These are phyloP conservation scores for Pichia rugopelliculosa DNA, from an alignment of 805 yeast genomes.

Conservation along the genomic window DNA sequence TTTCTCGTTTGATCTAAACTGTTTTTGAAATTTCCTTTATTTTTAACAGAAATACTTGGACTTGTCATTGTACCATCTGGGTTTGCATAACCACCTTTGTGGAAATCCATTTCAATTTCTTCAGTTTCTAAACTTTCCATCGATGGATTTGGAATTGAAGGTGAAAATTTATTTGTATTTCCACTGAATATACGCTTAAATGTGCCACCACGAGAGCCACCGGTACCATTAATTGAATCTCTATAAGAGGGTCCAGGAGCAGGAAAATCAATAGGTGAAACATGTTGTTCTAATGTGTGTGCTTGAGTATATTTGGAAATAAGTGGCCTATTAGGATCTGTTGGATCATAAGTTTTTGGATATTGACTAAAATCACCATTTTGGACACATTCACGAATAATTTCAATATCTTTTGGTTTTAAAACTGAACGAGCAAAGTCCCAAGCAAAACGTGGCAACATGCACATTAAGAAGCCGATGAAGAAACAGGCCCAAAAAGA, in stretches of 20 bases:
- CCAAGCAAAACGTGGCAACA: slow-evolving; percentile 59
- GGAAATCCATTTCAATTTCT: slow-evolving; percentile 42
- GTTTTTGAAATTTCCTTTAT: slow-evolving; percentile 3
- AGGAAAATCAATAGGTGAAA: slow-evolving; percentile 12
- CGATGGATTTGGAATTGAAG: slow-evolving; percentile 30
- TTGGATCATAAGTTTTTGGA: slow-evolving; percentile 68
- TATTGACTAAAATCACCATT: slow-evolving; percentile 62
- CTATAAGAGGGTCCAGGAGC: slow-evolving; percentile 20
- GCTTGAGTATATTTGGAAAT: slow-evolving; percentile 39
- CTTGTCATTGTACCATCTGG: slow-evolving; percentile 28
- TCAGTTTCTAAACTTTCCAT: slow-evolving; percentile 36
- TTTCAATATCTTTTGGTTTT: slow-evolving; percentile 62
- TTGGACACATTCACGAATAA: slow-evolving; percentile 61
- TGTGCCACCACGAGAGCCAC: slow-evolving; percentile 31
- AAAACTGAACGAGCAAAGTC: slow-evolving; percentile 48
- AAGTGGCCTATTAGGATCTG: slow-evolving; percentile 60
- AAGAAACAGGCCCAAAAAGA: slow-evolving; percentile 62
- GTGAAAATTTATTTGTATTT: slow-evolving; percentile 18
- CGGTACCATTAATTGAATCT: slow-evolving; percentile 29
- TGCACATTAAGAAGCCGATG: slow-evolving; percentile 55
- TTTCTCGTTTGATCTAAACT: slow-evolving; percentile 21
- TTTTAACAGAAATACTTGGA: slow-evolving; percentile 24
- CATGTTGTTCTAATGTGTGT: slow-evolving; percentile 24
- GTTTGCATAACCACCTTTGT: slow-evolving; percentile 13
- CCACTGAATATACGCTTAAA: slow-evolving; percentile 33